Base-by-base conservation (phyloP, 495 filamentous ascomycete genomes). In the Talaromyces wortmannii region DNA sequence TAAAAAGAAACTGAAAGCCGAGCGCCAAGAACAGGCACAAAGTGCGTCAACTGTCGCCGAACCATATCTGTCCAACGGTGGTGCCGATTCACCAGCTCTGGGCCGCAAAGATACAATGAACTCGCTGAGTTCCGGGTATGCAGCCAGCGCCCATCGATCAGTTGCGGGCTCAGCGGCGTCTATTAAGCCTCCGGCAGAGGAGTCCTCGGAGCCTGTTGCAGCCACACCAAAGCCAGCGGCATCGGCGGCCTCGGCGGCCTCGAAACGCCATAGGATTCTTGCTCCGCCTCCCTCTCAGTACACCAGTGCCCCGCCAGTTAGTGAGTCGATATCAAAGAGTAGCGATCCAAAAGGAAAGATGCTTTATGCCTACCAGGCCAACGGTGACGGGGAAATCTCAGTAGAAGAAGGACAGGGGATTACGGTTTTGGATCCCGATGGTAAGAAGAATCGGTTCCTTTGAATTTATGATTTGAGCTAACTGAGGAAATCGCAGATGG, bases 41-140 rank as follows among this genome's bases (percentile, higher is more conserved):
- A 66, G 81, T 12, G 61, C 78, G 70, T 71, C 73, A 32, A 45
- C 58, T 8, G 48, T 69, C 7, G 72, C 74, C 44, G 57, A 70
- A 36, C 69, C 66, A 12, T 62, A 68, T 0, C 59, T 71, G 0
- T 46, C 52, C 17, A 76, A 78, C 17, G 52, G 52, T 31, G n/a
- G 18, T 2, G 66, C 69, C 4, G 66, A 72, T 31, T 61, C 69
- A 36, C 77, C 81, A 1, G 71, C 77, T 8, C 77, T 97, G 16
- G 87, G 78, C 48, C 81, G 95, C 31, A 87, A 84, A 58, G 90
- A 96, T 63, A 98, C 94, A 1, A 91, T 96, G 88, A 95, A 87
- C 60, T 95, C 91, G 18, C 72, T 95, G 29, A 92, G 88, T 67
- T 96, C 94, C 0, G 90, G 89, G 8, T 96, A 94, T 63, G 88